These are phyloP conservation scores for Neopestalotiopsis clavispora DNA, from an alignment of 2,329 filamentous ascomycete genomes.

Conservation along the genomic window DNA sequence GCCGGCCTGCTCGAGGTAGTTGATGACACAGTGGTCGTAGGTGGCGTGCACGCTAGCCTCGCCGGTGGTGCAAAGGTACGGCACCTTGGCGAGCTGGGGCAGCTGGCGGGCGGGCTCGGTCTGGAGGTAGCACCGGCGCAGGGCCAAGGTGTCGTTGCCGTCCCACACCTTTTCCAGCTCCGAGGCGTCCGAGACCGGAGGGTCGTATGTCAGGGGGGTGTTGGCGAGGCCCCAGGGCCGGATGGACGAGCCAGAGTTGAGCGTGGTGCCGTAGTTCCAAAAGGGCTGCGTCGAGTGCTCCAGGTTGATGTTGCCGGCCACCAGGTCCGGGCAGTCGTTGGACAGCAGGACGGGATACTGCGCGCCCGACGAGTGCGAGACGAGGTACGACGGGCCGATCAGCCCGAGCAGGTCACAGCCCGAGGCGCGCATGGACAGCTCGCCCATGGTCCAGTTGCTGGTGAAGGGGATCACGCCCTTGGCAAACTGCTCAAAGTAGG, in stretches of 20 bases:
- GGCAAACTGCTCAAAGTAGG: constrained; percentile 53
- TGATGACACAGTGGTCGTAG: constrained; percentile 59
- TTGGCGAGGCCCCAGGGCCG: constrained; percentile 35
- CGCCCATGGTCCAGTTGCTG: constrained; percentile 25
- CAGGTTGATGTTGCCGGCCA: constrained; percentile 37
- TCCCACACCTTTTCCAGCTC: constrained; percentile 32
- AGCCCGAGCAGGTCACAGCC: constrained; percentile 29
- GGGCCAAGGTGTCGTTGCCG: constrained; percentile 26
- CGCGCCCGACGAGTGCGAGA: constrained; percentile 33
- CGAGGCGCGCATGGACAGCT: constrained; percentile 28
- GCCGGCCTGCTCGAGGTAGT: constrained; percentile 53
- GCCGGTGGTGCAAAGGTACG: constrained; percentile 50
- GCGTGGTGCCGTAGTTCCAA: constrained; percentile 28
- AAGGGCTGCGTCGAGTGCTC: constrained; percentile 36
- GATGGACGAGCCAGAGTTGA: constrained; percentile 20
- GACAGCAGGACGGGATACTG: constrained; percentile 24
- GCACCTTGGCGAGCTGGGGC: constrained; percentile 48
- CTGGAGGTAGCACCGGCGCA: constrained; percentile 35
- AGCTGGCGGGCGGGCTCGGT: constrained; percentile 40
- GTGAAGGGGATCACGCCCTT: constrained; percentile 44
- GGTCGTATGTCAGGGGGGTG: constrained; percentile 34
- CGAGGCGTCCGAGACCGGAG: constrained; percentile 27
- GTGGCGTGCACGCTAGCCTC: constrained; percentile 56
- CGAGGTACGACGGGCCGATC: constrained; percentile 33
- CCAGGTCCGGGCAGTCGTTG: constrained; percentile 32